Conservation (phyloP, 139 green algal genomes). For the Parachlorella kessleri region DNA sequence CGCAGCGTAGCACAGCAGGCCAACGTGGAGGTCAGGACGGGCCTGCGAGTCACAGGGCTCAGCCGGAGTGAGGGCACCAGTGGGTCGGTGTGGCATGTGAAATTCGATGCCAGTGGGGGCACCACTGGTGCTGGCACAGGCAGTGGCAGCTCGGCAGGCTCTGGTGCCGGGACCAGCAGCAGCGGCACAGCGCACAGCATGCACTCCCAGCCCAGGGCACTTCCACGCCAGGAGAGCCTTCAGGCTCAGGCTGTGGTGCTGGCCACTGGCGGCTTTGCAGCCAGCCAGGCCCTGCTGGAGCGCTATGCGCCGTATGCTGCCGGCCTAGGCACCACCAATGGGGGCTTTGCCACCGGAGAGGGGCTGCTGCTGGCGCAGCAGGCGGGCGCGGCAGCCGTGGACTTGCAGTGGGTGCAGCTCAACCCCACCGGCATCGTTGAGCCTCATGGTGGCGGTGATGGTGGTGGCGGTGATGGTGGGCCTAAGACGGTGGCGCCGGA, state of each 20-base stretch:
- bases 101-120: too few species aligned
- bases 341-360: conserved; percentile 67
- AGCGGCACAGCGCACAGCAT: too few species aligned
- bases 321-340: conserved; percentile 74
- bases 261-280: conserved; percentile 72
- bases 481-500: conserved; percentile 80
- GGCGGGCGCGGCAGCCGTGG: conserved; percentile 41
- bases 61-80: background rate
- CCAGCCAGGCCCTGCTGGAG: conserved; percentile 55
- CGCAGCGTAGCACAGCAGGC: too few species aligned
- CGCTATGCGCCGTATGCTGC: conserved; percentile 26
- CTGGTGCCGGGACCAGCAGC: too few species aligned
- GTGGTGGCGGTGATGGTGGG: too few species aligned
- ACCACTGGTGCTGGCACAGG: too few species aligned
- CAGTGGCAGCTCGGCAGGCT: too few species aligned
- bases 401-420: conserved; percentile 75
- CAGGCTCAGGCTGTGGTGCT: conserved; percentile 56
- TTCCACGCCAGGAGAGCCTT: conserved; percentile 22
- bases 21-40: too few species aligned
- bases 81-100: too few species aligned
- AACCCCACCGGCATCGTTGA: conserved; percentile 81
- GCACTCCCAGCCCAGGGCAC: too few species aligned
- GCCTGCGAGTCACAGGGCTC: conserved; percentile 20
- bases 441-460: too few species aligned
- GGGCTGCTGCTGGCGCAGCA: conserved; percentile 49